Base-by-base conservation (phyloP, 2,329 filamentous ascomycete species). In the Dactylellina leptospora region DNA sequence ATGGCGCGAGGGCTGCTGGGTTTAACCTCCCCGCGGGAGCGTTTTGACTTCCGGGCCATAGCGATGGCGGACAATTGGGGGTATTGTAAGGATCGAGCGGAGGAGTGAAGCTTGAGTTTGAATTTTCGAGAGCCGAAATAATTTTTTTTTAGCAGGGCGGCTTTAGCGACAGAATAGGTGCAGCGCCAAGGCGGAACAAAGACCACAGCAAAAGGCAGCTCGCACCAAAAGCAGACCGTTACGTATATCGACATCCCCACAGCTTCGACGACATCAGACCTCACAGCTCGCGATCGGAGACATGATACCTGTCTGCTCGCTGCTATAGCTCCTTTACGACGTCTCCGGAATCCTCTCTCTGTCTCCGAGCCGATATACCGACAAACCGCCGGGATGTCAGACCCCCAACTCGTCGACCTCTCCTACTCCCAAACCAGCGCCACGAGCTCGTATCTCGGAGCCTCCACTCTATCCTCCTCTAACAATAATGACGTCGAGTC, bases 21-120 rank as follows among this genome's bases (percentile, higher is more conserved):
- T 83, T 74, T 78, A 83, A 73, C 84, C 83, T 20, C 59, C n/a
- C 36, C 30, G 44, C 25, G 45, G 2, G 85, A 83, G 0, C 86
- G 88, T 83, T 93, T 95, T 84, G 90, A 88, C 78, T 88, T 88
- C 76, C 86, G 87, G 8, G 80, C 86, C 87, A 88, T 89, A 42
- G 42, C 45, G 25, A 22, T 47, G 28, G 13, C 10, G 36, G 18
- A 8, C 20, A n/a, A n/a, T 9, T 28, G 16, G 51, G 28, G 16
- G 27, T 16, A 36, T 18, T 40, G 8, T 2, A 25, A 40, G n/a
- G 33, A 27, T 25, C 22, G 51, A 27, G 40, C 16, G 4, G n/a
- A 20, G 16, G 40, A 45, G n/a, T 5, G 27, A 51, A 28, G 47
- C 47, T 51, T 53, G 25, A 9, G 44, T 11, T 5, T 9, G 23